Conservation (phyloP, 2,329 filamentous ascomycete genomes). For the Trichoderma endophyticum region DNA sequence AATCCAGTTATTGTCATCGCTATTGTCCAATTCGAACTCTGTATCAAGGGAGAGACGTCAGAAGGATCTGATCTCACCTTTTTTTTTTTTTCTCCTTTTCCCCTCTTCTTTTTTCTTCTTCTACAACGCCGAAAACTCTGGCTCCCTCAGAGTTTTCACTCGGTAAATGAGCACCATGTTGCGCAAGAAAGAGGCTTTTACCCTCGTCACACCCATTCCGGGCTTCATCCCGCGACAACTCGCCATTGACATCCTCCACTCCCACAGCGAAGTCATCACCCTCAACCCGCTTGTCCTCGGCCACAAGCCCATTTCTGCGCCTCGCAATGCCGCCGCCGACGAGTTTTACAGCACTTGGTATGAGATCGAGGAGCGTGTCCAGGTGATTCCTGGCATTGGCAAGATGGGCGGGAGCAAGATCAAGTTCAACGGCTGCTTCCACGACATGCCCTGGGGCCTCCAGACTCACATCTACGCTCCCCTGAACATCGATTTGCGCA, state of each 20-base stretch:
- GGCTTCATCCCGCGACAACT: constrained; percentile 68
- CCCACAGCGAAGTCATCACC: constrained; percentile 67
- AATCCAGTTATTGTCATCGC: constrained; percentile 2
- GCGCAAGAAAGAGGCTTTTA: constrained; percentile 63
- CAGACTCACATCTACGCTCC: constrained; percentile 71
- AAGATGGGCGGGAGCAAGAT: constrained; percentile 63
- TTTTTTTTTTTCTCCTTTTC: not conserved
- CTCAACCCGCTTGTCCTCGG: constrained; percentile 66
- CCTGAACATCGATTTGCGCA: constrained; percentile 63
- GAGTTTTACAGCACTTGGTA: constrained; percentile 75
- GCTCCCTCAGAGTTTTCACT: not conserved
- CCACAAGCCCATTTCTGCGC: constrained; percentile 62
- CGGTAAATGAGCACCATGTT: constrained; percentile 41
- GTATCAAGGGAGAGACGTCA: not conserved
- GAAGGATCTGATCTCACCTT: not conserved
- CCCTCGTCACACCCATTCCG: constrained; percentile 67
- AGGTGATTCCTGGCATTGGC: constrained; percentile 64
- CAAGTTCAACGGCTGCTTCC: constrained; percentile 68
- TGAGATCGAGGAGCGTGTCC: constrained; percentile 67
- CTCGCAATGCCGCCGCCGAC: constrained; percentile 64
- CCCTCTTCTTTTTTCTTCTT: not conserved
- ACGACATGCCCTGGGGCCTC: constrained; percentile 68
- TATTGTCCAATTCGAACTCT: not conserved
- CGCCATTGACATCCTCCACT: constrained; percentile 69
- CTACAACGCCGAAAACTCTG: not conserved